These are phyloP conservation scores for Rhizopus arrhizus DNA, from an alignment of 371 early-diverging fungal species.

Conservation along the genomic window DNA sequence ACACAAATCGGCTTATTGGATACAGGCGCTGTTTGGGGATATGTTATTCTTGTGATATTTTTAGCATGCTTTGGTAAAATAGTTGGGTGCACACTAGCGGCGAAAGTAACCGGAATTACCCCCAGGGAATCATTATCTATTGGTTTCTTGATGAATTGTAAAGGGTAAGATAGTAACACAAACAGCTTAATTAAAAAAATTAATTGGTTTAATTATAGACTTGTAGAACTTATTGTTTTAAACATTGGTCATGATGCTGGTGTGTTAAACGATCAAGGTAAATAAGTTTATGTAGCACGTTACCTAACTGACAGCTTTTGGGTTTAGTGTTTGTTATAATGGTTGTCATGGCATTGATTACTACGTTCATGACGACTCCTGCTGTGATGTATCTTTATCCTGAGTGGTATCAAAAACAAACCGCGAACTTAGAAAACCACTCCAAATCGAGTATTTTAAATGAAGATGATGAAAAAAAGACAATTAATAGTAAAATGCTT, in stretches of 20 bases:
- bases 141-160: constrained; percentile 94
- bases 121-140: constrained; percentile 86
- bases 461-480: not conserved
- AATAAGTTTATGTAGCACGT: not conserved
- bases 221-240: constrained; percentile 92
- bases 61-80: constrained; percentile 88
- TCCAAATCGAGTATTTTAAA: not conserved
- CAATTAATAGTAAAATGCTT: not conserved
- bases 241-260: constrained; percentile 88
- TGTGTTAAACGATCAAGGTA: constrained; percentile 71
- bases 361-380: constrained; percentile 80
- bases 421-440: constrained; percentile 10
- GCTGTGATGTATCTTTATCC: constrained; percentile 63
- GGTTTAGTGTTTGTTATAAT: constrained; percentile 79
- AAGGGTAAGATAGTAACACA: constrained; percentile 61
- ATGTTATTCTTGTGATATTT: constrained; percentile 73
- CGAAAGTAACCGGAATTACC: constrained; percentile 67
- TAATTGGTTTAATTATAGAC: constrained; percentile 28
- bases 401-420: constrained; percentile 50
- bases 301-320: not conserved
- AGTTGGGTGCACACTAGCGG: constrained; percentile 77
- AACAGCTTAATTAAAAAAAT: constrained; percentile 5
- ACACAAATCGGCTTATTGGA: constrained; percentile 79
- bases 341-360: constrained; percentile 86
- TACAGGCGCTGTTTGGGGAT: constrained; percentile 75